Evolutionary conservation across 2,329 filamentous ascomycete genomes (phyloP), one percentile per base, ranked within the genome.

Genomic region (Fusarium tjaetaba): DNA sequence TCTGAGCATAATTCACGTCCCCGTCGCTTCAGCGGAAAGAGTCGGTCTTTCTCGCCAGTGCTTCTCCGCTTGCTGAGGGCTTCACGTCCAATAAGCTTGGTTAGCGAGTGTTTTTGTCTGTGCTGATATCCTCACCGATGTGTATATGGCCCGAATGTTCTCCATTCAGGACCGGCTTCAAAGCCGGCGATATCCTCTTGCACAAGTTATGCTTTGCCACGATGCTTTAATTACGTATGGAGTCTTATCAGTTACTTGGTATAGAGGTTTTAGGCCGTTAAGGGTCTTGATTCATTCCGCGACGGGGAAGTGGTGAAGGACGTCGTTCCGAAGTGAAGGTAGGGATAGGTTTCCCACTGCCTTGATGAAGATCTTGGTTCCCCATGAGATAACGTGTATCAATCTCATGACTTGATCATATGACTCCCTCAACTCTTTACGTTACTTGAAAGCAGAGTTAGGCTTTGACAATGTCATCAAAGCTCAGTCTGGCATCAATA

Each of bases 11-110:
- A 48, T 7, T 45, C 53, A 32, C 30, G 53, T 26, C n/a, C 15
- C 53, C 55, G n/a, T 32, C 43, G 38, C 61, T 65, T 68, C 41
- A 51, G 58, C 65, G 70, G 61, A 73, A 68, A 66, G 59, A 62
- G 70, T 73, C 75, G 75, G 69, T 75, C 62, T 73, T 69, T 70
- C 43, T 53, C 46, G 61, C 63, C 72, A 73, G 65, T 58, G 59
- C 68, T 70, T 65, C 63, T 77, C 75, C 75, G 73, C 75, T 68
- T 72, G n/a, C 24, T 59, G 26, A 45, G 43, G 24, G 38, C 46
- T 68, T 53, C 42, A 65, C 41, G 42, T 70, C 73, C 73, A 77
- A 75, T 72, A 57, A 68, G 60, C 67, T 65, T 57, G 48, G 32
- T 4, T 38, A 13, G 32, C 38, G 28, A 43, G 26, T 28, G 7